phyloP scores from a whole-genome alignment of 352 stramenopile genomes.

The Pythium rishiriense region DNA sequence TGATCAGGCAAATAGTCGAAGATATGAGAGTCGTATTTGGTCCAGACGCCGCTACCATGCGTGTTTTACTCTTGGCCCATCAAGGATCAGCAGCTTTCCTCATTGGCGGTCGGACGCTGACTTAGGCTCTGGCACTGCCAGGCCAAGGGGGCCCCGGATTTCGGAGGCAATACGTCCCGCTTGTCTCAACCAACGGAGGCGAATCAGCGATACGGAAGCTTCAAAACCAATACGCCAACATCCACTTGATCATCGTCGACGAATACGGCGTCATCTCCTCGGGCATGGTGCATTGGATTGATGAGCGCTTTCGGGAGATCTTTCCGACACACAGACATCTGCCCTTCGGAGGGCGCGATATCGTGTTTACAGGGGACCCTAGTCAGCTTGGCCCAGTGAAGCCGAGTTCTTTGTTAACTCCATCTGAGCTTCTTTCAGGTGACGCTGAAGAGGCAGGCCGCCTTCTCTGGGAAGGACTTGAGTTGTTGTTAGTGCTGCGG shows the following conservation, averaged over 20 bases:
- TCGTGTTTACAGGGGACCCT: neutral
- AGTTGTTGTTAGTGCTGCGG: conserved; percentile 3
- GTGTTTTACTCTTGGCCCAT: neutral
- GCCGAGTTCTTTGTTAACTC: neutral
- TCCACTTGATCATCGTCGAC: neutral
- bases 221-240: neutral
- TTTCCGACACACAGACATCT: neutral
- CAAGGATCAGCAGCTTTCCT: conserved; percentile 2
- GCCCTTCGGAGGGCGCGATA: conserved; percentile 1
- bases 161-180: neutral
- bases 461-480: neutral
- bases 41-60: neutral
- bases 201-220: neutral
- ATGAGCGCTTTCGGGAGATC: neutral
- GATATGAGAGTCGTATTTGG: conserved; percentile 1
- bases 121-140: neutral
- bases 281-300: conserved; percentile 1
- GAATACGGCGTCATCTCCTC: conserved; percentile 1
- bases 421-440: neutral
- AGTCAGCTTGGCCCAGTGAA: conserved; percentile 2
- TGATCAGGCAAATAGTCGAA: conserved; percentile 10
- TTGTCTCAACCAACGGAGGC: neutral
- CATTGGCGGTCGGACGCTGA: conserved; percentile 1
- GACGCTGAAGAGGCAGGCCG: neutral
- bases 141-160: neutral